Evolutionary conservation across 371 early-diverging fungal genomes (phyloP), one percentile per base, ranked within the genome.

Genomic region (Fennellomyces sp.): DNA sequence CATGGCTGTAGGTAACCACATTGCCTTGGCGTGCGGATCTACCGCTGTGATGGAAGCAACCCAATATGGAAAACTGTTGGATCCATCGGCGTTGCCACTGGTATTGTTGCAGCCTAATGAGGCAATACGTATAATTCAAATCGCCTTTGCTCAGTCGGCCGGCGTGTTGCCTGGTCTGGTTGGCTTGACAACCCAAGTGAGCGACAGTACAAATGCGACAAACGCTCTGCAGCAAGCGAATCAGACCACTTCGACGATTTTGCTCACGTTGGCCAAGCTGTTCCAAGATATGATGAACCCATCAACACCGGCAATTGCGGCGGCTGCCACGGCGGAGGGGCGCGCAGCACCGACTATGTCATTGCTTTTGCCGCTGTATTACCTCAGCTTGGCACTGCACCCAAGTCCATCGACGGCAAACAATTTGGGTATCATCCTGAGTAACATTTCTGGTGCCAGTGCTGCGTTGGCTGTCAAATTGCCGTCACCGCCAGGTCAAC

Each of bases 391-490:
- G 50, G 82, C 91, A 3, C 73, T 94, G 27, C 80, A 87, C 60
- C 93, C 94, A 17, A 91, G 92, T 26, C 93, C 97, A 8, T 92
- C 93, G 17, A 93, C 93, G 1, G 93, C 94, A 70, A 92, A 95
- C 74, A 94, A 94, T 64, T 65, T 96, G 29, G 95, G 95, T 12
- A 94, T 94, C 47, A 79, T 93, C 19, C 72, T 91, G 25, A 89
- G 88, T 27, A 88, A 86, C 15, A 85, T 91, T 19, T 83, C 88
- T 8, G 79, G 84, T 0, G 78, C 90, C 5, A 75, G 81, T 5
- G 78, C 87, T 13, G 73, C 77, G 5, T 68, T 73, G 1, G 82
- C 85, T 10, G 68, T 85, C 27, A 75, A 76, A 19, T 55, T 80
- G 17, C 72, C 81, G n/a, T 52, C 65, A 63, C 68, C 23, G 63